These are phyloP conservation scores for Serpula lacrymans DNA, from an alignment of 768 basidiomycete genomes.

Conservation along the genomic window DNA sequence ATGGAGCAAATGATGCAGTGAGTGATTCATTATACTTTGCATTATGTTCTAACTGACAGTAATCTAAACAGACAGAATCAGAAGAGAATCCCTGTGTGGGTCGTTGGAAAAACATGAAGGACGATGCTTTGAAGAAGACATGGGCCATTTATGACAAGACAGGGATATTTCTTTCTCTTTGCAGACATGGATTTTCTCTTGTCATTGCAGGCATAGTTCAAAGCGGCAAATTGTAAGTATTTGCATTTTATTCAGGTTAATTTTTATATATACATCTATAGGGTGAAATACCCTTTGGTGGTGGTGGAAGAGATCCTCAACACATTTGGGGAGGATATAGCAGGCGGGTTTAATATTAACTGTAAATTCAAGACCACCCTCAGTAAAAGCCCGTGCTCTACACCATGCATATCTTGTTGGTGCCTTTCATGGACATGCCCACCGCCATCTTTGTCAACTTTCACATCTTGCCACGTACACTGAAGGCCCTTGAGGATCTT, in stretches of 20 bases:
- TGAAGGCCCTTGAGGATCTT: slow-evolving; percentile 15
- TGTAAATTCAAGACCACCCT: slow-evolving; percentile 16
- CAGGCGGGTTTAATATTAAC: slow-evolving; percentile 20
- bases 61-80: too few relatives aligned
- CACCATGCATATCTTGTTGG: slow-evolving; percentile 10
- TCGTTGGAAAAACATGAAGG: slow-evolving; percentile 27
- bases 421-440: slow-evolving; percentile 22
- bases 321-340: slow-evolving; percentile 6
- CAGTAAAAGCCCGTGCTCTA: slow-evolving; percentile 8
- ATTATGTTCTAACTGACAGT: too few relatives aligned
- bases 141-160: slow-evolving; percentile 36
- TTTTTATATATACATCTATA: too few relatives aligned
- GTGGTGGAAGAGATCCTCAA: slow-evolving; percentile 9
- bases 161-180: slow-evolving; percentile 34
- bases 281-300: slow-evolving; percentile 20
- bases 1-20: too few relatives aligned
- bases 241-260: too few relatives aligned
- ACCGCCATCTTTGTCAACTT: slow-evolving; percentile 19
- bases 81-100: too few relatives aligned
- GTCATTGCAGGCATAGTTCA: slow-evolving; percentile 30
- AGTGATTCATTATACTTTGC: too few relatives aligned
- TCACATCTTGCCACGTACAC: slow-evolving; percentile 12
- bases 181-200: slow-evolving; percentile 31
- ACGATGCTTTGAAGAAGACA: slow-evolving; percentile 27
- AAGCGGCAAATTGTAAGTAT: slow-evolving; percentile 37